phyloP scores from a whole-genome alignment of 225 moss, liverwort and hornwort genomes.

The Pleurozium schreberi region DNA sequence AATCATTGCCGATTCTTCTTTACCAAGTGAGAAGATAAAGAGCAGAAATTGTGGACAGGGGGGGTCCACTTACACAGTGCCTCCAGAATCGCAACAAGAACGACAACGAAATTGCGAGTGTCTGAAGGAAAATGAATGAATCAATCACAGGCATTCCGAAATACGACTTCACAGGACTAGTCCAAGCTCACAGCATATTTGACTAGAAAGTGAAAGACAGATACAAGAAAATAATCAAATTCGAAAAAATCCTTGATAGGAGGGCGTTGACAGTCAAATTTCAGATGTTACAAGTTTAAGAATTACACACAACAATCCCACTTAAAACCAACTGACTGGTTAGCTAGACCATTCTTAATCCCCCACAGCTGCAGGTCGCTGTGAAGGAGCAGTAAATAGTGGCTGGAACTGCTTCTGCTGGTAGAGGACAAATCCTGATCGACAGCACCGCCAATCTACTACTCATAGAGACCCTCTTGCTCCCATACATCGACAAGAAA shows the following conservation, averaged over 20 bases:
- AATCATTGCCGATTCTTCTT: background rate
- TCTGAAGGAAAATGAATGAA: background rate
- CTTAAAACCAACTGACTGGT: slow-evolving; percentile 12
- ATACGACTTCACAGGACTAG: background rate
- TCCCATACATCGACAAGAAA: slow-evolving; percentile 96
- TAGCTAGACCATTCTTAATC: slow-evolving; percentile 14
- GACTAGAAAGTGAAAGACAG: background rate
- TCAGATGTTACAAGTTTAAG: background rate
- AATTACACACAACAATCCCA: background rate
- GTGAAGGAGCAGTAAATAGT: background rate
- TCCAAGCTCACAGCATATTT: background rate
- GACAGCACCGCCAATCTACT: slow-evolving; percentile 12
- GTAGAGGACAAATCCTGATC: background rate
- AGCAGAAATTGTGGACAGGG: background rate
- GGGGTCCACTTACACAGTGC: background rate
- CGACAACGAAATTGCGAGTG: background rate
- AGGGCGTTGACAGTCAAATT: background rate
- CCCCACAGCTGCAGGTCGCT: background rate
- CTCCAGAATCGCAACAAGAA: background rate
- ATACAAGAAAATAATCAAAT: background rate
- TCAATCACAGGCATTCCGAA: background rate
- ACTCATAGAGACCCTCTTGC: slow-evolving; percentile 91
- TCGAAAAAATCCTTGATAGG: background rate
- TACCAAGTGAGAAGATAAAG: background rate
- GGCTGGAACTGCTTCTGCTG: background rate